Evolutionary conservation across 331 rosid species (phyloP).

Genomic region (Arachis monticola): DNA sequence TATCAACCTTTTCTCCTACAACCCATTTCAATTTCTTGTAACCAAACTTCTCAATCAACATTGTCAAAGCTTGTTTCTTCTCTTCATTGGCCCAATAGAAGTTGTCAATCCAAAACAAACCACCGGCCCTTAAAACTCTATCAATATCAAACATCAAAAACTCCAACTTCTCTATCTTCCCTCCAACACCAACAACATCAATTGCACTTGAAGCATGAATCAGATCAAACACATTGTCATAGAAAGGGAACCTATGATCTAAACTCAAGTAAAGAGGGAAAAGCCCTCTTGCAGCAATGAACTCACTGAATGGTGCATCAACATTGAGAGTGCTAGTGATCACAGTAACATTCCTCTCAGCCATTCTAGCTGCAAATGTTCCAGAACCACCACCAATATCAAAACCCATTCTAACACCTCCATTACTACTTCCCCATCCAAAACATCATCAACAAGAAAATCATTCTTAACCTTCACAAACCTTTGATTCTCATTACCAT

Average conservation of each 20-base stretch:
- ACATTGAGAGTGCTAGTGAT: constrained; percentile 68
- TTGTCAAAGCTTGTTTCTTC: constrained; percentile 66
- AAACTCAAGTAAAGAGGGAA: constrained; percentile 80
- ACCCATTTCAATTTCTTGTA: constrained; percentile 95
- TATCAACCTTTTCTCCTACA: constrained; percentile 75
- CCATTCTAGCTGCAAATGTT: constrained; percentile 89
- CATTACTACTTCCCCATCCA: constrained; percentile 56
- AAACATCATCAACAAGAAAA: constrained; percentile 75
- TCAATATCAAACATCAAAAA: constrained; percentile 89
- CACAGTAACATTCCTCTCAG: constrained; percentile 77
- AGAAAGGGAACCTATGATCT: constrained; percentile 86
- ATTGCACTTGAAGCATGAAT: constrained; percentile 63
- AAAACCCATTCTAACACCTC: constrained; percentile 80
- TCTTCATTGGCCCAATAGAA: constrained; percentile 70
- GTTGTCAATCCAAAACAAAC: constrained; percentile 93
- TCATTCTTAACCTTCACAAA: constrained; percentile 68
- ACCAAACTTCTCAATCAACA: constrained; percentile 87
- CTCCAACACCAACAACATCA: constrained; percentile 58
- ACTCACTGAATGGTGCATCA: constrained; percentile 86
- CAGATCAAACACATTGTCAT: constrained; percentile 86
- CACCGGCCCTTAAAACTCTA: constrained; percentile 79
- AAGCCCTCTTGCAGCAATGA: constrained; percentile 92
- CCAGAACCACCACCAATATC: constrained; percentile 95
- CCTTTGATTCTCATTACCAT: constrained; percentile 61
- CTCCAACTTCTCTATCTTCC: constrained; percentile 72